Percentiles rank a stretch among this genome's conserved stretches.
Conservation (phyloP, 768 basidiomycete genomes). For the Holtermannia corniformis region DNA sequence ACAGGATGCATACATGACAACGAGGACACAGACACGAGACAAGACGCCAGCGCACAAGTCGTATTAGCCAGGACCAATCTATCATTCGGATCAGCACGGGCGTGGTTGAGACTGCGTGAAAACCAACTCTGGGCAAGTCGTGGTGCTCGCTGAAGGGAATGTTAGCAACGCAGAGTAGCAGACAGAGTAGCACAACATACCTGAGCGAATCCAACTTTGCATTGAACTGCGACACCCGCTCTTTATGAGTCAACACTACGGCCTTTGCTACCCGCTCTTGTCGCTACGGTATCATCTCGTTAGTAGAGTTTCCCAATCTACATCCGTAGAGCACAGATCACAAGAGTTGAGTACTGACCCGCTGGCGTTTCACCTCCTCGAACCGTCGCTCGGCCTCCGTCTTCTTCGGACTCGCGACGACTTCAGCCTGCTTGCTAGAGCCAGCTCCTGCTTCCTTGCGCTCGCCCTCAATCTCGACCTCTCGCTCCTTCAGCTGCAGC, state of each 20-base stretch:
- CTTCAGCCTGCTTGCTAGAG: not conserved
- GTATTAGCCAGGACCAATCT: conserved; percentile 35
- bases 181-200: conserved; percentile 11
- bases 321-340: not conserved
- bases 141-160: conserved; percentile 35
- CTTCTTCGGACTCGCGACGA: conserved; percentile 20
- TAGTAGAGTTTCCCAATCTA: not conserved
- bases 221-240: conserved; percentile 37
- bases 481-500: conserved; percentile 7
- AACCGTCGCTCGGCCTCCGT: conserved; percentile 39
- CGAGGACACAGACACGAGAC: too few relatives aligned
- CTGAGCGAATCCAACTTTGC: conserved; percentile 33
- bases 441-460: not conserved
- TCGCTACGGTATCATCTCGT: conserved; percentile 13
- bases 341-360: conserved; percentile 22
- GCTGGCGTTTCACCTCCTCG: conserved; percentile 33
- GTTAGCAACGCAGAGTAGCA: not conserved
- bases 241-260: conserved; percentile 37
- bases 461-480: conserved; percentile 2
- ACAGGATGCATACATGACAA: too few relatives aligned
- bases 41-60: too few relatives aligned
- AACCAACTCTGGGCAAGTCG: conserved; percentile 38
- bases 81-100: not conserved
- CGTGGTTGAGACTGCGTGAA: not conserved
- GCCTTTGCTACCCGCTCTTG: conserved; percentile 31